Base-by-base conservation (phyloP, 495 filamentous ascomycete genomes). In the Choiromyces venosus region DNA sequence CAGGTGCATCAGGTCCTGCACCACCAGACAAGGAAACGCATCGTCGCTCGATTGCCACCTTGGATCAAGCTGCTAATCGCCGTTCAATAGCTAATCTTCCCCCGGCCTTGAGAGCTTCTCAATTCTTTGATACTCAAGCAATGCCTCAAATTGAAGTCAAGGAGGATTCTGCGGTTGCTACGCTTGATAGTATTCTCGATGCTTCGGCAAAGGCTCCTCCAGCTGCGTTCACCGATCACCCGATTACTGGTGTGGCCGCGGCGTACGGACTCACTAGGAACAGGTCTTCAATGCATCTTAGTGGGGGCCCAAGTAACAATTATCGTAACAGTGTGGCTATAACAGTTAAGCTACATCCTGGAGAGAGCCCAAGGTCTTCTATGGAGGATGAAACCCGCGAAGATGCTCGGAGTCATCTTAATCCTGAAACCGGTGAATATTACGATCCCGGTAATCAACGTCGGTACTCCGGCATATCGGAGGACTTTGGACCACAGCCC, bases 161-260 rank as follows among this genome's bases (percentile, higher is more conserved):
- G 42, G 78, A 80, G 33, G 74, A 80, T 36, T 80, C 78, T 16
- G 78, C 78, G 14, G 78, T 80, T 35, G 78, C 74, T 42, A 97
- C 94, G 0, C 85, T 99, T 12, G 95, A 99, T 71, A 95, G 89
- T 78, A 95, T 99, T 65, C 86, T 99, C 14, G 92, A 97, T 82
- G 95, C 95, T n/a, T 97, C 95, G 6, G 92, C 93, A 4, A 87
- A 86, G 73, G 95, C 96, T 2, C 95, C 95, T n/a, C 92, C 97
- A 64, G 92, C 86, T 64, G 95, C 95, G 67, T 98, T 97, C 78
- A 97, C 93, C 0, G 93, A 98, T 80, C 95, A 99, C 82, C 90
- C 91, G 14, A 92, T 91, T 73, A 91, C 90, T 38, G 94, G 93
- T 19, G 87, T 88, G 66, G 40, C 77, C 8, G 67, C 78, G 77